Evolutionary conservation across 192 early-diverging fungal genomes (phyloP).

Genomic region (Coemansia sp.): DNA sequence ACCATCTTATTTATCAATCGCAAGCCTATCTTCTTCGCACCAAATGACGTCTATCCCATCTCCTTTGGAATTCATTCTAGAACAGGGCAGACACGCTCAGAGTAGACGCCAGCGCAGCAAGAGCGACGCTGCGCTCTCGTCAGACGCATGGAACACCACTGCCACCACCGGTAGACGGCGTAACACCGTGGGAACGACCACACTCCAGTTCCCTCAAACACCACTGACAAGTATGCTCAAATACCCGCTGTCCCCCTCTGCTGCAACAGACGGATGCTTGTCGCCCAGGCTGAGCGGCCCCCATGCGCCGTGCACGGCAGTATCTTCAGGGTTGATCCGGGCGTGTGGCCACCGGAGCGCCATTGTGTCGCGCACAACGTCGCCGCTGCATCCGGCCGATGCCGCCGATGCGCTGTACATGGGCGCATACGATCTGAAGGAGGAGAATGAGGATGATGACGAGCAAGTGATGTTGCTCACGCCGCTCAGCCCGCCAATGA

Average conservation of each 20-base stretch:
- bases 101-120: conserved; percentile 37
- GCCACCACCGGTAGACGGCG: conserved; percentile 21
- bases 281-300: neutral
- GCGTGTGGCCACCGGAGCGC: neutral
- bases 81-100: conserved; percentile 35
- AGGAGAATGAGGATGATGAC: neutral
- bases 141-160: neutral
- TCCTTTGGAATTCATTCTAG: conserved; percentile 37
- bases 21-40: neutral
- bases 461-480: conserved; percentile 21
- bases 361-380: conserved; percentile 1
- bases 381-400: conserved; percentile 1
- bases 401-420: conserved; percentile 1
- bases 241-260: neutral
- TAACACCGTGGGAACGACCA: conserved; percentile 34
- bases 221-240: neutral
- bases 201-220: conserved; percentile 2
- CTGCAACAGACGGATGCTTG: neutral
- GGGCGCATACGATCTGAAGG: neutral
- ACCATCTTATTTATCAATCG: neutral
- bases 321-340: neutral
- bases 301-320: neutral
- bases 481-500: conserved; percentile 17
- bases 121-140: conserved; percentile 21
- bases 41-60: conserved; percentile 27